Percentiles rank a stretch among this genome's conserved stretches.
These are phyloP conservation scores for Forsythia viridissima DNA, from an alignment of 257 asterid species.

Conservation along the genomic window DNA sequence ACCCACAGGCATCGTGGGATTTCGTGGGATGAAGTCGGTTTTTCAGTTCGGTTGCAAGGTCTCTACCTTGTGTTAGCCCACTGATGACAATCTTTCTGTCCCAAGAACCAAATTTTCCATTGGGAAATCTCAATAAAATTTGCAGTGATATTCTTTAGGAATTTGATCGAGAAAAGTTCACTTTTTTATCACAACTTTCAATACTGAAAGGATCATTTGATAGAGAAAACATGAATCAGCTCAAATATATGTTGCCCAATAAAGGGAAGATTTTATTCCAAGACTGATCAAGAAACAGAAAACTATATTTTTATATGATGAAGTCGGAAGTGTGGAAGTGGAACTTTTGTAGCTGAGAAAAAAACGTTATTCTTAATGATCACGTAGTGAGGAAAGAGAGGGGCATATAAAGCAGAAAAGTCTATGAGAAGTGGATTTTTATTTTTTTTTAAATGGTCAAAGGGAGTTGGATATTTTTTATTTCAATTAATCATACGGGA, in stretches of 20 bases:
- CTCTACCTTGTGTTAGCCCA: constrained; percentile 31
- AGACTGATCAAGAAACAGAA: no score
- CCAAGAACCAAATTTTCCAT: constrained; percentile 22
- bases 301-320: neutral
- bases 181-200: neutral
- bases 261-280: neutral
- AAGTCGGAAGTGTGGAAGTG: neutral
- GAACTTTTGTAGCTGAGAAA: neutral
- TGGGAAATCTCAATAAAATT: neutral
- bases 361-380: neutral
- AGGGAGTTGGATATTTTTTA: no score
- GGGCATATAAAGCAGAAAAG: no score
- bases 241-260: neutral
- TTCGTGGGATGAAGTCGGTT: constrained; percentile 17
- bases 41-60: constrained; percentile 33
- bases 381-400: no score
- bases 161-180: neutral
- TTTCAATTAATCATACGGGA: no score
- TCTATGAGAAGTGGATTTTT: no score
- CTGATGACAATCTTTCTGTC: constrained; percentile 22
- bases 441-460: no score
- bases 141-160: neutral
- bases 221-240: neutral
- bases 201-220: neutral
- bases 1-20: constrained; percentile 16